Evolutionary conservation across 441 rosid species (phyloP), one percentile per base, ranked within the genome.

Genomic region (Aleurites moluccanus): DNA sequence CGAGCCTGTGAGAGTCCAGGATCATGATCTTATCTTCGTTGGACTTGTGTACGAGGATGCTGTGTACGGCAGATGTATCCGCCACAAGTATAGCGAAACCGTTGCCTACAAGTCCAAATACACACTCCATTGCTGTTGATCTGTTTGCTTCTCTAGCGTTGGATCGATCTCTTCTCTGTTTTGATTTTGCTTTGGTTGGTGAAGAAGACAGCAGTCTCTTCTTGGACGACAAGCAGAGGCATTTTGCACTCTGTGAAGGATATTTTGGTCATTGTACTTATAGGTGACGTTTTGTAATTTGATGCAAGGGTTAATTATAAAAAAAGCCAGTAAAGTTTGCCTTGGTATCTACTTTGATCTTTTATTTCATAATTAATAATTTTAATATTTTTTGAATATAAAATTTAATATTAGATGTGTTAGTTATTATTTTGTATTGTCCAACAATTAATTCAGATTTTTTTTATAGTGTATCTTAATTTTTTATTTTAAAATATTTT

Each of bases 11-110:
- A 45, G 97, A 91, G 75, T 95, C 99, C 28, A 95, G 99, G 52
- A 85, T 50, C 98, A 93, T 95, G 89, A 95, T 91, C 82, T 93
- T 95, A 88, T 93, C 99, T 80, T 95, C 99, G 79, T 95, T 88
- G 42, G 95, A 86, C 69, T 95, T 95, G 87, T 95, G 99, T 20
- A 93, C 92, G 40, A 95, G 86, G 63, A 95, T 95, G 78, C 99
- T 95, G 84, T 89, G 86, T n/a, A 90, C 96, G n/a, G 99, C 98
- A 72, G 97, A 93, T 33, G 98, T 83, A 76, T 93, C 99, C 1
- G 99, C 96, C 35, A 75, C 97, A 47, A 93, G 82, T 53, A 95
- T 80, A 11, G 96, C 89, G 85, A 93, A 95, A 45, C 89, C 99
- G 72, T 87, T 80, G 13, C 99, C 98, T 10, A 93, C 96, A 2